Percentiles rank a stretch among this genome's conserved stretches.
Evolutionary conservation across 2,329 filamentous ascomycete genomes (phyloP).

Genomic region (Pseudogymnoascus sp.): DNA sequence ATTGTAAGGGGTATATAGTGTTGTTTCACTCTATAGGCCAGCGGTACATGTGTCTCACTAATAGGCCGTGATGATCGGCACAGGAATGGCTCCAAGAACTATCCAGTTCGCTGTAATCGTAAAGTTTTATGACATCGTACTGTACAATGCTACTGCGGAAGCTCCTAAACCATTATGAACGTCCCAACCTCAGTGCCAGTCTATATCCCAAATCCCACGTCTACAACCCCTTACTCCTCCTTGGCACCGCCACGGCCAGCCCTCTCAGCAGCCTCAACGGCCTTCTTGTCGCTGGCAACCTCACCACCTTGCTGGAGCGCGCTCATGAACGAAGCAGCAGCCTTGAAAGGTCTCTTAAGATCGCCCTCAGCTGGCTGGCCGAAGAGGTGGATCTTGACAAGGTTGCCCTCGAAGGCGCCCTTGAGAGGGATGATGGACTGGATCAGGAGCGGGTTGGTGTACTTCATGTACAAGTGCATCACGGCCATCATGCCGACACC

Average conservation of each 20-base stretch:
- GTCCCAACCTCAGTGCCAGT: background rate
- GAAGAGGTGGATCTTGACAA: constrained; percentile 91
- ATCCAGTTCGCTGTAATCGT: background rate
- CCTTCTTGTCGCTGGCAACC: constrained; percentile 85
- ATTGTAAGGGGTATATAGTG: background rate
- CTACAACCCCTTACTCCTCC: constrained; percentile 50
- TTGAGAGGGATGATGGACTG: constrained; percentile 98
- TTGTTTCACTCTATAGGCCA: background rate
- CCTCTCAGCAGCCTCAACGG: constrained; percentile 72
- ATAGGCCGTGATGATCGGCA: background rate
- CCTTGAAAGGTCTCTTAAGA: constrained; percentile 94
- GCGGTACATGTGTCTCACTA: background rate
- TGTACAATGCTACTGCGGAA: background rate
- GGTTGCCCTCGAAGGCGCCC: constrained; percentile 87
- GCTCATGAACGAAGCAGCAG: constrained; percentile 71
- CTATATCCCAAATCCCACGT: background rate
- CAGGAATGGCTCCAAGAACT: background rate
- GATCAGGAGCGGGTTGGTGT: constrained; percentile 98
- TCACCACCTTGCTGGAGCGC: constrained; percentile 56
- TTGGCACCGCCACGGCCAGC: constrained; percentile 63
- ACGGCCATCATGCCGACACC: constrained; percentile 96
- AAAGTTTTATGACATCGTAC: background rate
- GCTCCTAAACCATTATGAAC: background rate
- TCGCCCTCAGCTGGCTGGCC: constrained; percentile 82
- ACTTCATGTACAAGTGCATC: constrained; percentile 99